Evolutionary conservation across 495 filamentous ascomycete species (phyloP), one percentile per base, ranked within the genome.

Genomic region (Tuber melanosporum): DNA sequence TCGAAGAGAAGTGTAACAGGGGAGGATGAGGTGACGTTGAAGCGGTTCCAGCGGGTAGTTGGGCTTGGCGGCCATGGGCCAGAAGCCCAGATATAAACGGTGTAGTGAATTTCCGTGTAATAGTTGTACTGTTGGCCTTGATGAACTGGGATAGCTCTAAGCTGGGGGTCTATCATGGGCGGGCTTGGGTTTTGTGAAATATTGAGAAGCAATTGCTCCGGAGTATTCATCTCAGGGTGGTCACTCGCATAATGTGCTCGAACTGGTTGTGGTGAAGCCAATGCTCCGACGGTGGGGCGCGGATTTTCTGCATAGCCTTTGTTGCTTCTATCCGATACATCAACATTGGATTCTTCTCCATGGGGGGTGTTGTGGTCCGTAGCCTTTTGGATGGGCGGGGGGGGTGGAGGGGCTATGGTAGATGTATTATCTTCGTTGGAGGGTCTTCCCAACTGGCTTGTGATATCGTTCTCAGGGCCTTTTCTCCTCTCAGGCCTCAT

Each of bases 121-220:
- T 66, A 66, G 57, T 36, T 32, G 32, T 66, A 66, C 57, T 14
- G 26, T 15, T 66, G 57, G 26, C 57, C 14, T 66, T 36, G 57
- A 7, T 36, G 57, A 36, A 66, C 57, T 36, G 57, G 57, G 1
- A 66, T 66, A 19, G 57, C 57, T 66, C 57, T 66, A 12, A 17
- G 26, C 3, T 66, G 57, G 57, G 57, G 12, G 15, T 66, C 14
- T 36, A 19, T 19, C 26, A 19, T 36, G 14, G 57, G 12, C 32
- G 57, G 57, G 6, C 26, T 66, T 36, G 57, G 57, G 14, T 66
- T 66, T 66, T 66, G 57, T 66, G 57, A 66, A 26, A 66, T 32
- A 66, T 66, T 66, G 57, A 66, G 57, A 32, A 66, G 57, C 57
- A 66, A 66, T 66, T 66, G 57, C 26, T 66, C 57, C 12, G 57